Evolutionary conservation across 2,329 filamentous ascomycete species (phyloP).

Genomic region (Parastagonospora nodorum): DNA sequence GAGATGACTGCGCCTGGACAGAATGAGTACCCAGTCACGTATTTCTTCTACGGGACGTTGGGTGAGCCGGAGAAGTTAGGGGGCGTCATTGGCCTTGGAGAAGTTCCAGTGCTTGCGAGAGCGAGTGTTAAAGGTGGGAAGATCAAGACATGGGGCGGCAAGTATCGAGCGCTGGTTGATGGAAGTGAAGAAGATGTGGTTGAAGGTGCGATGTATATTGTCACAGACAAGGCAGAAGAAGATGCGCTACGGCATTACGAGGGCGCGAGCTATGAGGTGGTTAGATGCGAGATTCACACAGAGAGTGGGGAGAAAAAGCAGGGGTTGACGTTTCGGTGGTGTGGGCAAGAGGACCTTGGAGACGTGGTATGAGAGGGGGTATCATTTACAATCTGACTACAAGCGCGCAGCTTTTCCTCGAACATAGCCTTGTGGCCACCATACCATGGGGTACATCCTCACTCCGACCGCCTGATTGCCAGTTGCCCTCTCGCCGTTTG

Average conservation of each 20-base stretch:
- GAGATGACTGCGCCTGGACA: not conserved
- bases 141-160: slow-evolving; percentile 3
- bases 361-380: not conserved
- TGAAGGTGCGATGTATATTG: slow-evolving; percentile 1
- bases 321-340: slow-evolving; percentile 12
- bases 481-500: not conserved
- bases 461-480: not conserved
- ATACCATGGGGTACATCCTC: not conserved
- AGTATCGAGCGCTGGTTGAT: slow-evolving; percentile 10
- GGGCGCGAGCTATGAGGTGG: slow-evolving; percentile 7
- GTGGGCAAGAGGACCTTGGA: slow-evolving; percentile 1
- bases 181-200: not conserved
- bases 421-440: not conserved
- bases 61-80: not conserved
- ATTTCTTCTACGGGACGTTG: not conserved
- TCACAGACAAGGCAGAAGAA: slow-evolving; percentile 4
- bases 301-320: not conserved
- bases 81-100: not conserved
- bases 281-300: slow-evolving; percentile 3
- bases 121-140: not conserved
- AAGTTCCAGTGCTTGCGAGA: not conserved
- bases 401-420: not conserved
- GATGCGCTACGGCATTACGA: slow-evolving; percentile 5
- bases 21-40: not conserved
- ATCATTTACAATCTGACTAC: not conserved